These are phyloP conservation scores for Fragaria iinumae DNA, from an alignment of 306 rosid genomes.

Conservation along the genomic window DNA sequence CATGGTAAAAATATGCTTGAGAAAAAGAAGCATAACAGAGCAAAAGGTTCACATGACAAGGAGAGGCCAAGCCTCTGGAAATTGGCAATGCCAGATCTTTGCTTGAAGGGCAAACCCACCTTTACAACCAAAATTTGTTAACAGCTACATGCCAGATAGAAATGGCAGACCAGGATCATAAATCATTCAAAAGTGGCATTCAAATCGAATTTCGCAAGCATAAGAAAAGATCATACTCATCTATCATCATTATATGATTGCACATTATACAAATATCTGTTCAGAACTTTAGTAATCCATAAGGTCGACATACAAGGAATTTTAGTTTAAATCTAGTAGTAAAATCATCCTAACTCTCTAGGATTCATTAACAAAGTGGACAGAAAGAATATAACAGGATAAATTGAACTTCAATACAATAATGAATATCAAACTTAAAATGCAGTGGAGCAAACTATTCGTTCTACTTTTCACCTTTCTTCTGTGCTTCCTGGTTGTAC, in stretches of 20 bases:
- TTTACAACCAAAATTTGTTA: not conserved
- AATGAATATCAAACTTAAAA: conserved; percentile 13
- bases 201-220: not conserved
- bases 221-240: not conserved
- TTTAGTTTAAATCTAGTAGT: not conserved
- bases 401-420: not conserved
- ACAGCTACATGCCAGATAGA: not conserved
- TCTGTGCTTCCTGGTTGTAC: conserved; percentile 12
- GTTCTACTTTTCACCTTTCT: conserved; percentile 3
- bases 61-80: not conserved
- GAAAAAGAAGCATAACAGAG: not conserved
- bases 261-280: conserved; percentile 12
- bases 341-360: not conserved
- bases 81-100: conserved; percentile 1
- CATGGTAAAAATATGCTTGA: not conserved
- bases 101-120: not conserved
- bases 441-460: not conserved
- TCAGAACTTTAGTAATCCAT: not conserved
- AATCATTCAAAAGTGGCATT: not conserved
- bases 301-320: not conserved
- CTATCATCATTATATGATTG: not conserved
- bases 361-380: conserved; percentile 11
- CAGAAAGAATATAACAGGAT: conserved; percentile 13
- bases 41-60: not conserved
- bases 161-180: not conserved